These are phyloP conservation scores for Globisporangium ultimum DNA, from an alignment of 352 stramenopile species.

Conservation along the genomic window DNA sequence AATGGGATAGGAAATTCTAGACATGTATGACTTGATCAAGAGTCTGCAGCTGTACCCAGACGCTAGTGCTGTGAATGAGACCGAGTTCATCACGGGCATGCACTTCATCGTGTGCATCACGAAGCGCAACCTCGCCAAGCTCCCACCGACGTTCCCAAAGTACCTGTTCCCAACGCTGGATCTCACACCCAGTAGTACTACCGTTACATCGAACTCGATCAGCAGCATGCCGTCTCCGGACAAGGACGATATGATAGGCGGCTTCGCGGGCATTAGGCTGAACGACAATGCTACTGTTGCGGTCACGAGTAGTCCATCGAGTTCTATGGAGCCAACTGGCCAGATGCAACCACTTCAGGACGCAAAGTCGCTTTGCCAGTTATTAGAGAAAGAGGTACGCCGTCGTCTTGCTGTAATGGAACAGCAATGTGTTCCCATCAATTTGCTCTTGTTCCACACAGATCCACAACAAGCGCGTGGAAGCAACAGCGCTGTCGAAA, in stretches of 20 bases:
- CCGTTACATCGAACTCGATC: constrained; percentile 13
- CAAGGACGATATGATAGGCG: constrained; percentile 13
- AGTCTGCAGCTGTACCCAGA: constrained; percentile 31
- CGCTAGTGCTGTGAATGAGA: constrained; percentile 30
- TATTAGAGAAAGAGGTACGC: constrained; percentile 34
- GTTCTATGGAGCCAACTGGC: neutral
- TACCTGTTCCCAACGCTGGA: constrained; percentile 66
- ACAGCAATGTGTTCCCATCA: too few species aligned
- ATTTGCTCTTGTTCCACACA: neutral
- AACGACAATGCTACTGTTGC: neutral
- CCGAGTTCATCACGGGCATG: constrained; percentile 70
- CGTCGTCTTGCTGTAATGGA: neutral
- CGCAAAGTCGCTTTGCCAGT: constrained; percentile 32
- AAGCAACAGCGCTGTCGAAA: constrained; percentile 21
- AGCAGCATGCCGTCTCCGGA: constrained; percentile 38
- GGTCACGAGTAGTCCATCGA: constrained; percentile 1
- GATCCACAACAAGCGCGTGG: constrained; percentile 32
- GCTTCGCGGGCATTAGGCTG: constrained; percentile 3
- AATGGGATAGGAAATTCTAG: constrained; percentile 37
- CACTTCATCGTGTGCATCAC: constrained; percentile 81
- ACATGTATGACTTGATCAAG: constrained; percentile 51
- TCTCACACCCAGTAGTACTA: constrained; percentile 21
- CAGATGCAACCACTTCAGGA: constrained; percentile 30
- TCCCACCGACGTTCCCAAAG: constrained; percentile 45
- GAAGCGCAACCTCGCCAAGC: constrained; percentile 49